These are phyloP conservation scores for Fusarium transvaalense DNA, from an alignment of 2,329 filamentous ascomycete genomes.

Conservation along the genomic window DNA sequence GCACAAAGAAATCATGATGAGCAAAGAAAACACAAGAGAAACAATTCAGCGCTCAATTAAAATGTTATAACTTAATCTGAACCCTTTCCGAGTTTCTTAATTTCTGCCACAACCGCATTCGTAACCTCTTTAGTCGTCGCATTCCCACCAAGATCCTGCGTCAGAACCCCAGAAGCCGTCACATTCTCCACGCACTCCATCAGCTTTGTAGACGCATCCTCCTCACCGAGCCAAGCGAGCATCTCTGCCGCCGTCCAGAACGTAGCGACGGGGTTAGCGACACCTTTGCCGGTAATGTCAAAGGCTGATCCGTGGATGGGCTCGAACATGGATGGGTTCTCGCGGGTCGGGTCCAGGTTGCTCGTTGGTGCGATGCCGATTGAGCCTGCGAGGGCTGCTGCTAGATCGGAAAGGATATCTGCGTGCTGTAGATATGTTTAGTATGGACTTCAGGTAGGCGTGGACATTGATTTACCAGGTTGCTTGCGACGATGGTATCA, in stretches of 20 bases:
- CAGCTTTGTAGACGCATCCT: slow-evolving; percentile 61
- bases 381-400: slow-evolving; percentile 75
- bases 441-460: accelerated
- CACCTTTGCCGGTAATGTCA: slow-evolving; percentile 68
- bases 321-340: slow-evolving; percentile 71
- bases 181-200: slow-evolving; percentile 67
- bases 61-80: neutral
- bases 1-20: neutral
- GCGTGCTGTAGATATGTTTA: slow-evolving; percentile 55
- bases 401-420: slow-evolving; percentile 78
- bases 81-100: slow-evolving; percentile 37
- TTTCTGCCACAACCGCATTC: slow-evolving; percentile 49
- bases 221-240: slow-evolving; percentile 68
- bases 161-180: slow-evolving; percentile 64
- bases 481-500: slow-evolving; percentile 74
- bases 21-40: too few species aligned
- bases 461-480: slow-evolving; percentile 55
- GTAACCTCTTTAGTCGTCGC: slow-evolving; percentile 55
- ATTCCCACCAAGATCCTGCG: slow-evolving; percentile 66
- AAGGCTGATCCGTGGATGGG: slow-evolving; percentile 71
- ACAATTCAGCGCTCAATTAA: neutral
- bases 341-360: slow-evolving; percentile 72
- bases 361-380: slow-evolving; percentile 79
- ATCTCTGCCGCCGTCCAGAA: slow-evolving; percentile 72
- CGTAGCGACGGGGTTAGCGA: slow-evolving; percentile 69